Base-by-base conservation (phyloP, 345 rosid species). In the Acer negundo region DNA sequence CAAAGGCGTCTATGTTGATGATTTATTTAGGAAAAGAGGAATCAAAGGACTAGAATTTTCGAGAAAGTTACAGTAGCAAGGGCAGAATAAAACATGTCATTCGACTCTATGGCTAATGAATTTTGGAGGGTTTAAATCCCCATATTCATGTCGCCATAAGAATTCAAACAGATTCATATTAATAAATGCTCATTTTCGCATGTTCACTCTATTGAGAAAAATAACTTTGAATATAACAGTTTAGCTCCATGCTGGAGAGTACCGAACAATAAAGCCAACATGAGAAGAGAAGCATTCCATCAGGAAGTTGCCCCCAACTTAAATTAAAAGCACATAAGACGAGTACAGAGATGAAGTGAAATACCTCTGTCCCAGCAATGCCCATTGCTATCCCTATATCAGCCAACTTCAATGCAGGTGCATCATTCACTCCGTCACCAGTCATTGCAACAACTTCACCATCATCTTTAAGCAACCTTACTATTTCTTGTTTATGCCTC, bases 391-490 rank as follows among this genome's bases (percentile, higher is more conserved):
- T 69, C n/a, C 99, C 99, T 70, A 96, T 96, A 76, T 96, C 98
- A 74, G 99, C 99, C 85, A 96, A 83, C 85, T 96, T 96, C 69
- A 96, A 83, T 64, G 99, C 99, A 75, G 99, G 98, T 23, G 98
- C 98, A 85, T 96, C 99, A 75, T 96, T 96, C 72, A 93, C 98
- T 81, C 98, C 99, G 83, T 96, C 99, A 73, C 98, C 98, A 23
- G 99, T 96, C 99, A 96, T 96, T 40, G 99, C 98, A 75, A 96
- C 99, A 22, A 96, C 99, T 84, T 96, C 99, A n/a, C 97, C 97
- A 69, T 92, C 97, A 82, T 88, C 98, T 86, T 96, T 92, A 67
- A 96, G 99, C 86, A 94, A 75, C 85, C 97, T 91, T 47, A 96
- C 99, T 80, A 96, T 96, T 81, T 96, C 99, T 83, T 96, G 99